Percentiles rank a stretch among this genome's conserved stretches.
phyloP scores from a whole-genome alignment of 1,139 yeast genomes.

The Geotrichum histeridarum region DNA sequence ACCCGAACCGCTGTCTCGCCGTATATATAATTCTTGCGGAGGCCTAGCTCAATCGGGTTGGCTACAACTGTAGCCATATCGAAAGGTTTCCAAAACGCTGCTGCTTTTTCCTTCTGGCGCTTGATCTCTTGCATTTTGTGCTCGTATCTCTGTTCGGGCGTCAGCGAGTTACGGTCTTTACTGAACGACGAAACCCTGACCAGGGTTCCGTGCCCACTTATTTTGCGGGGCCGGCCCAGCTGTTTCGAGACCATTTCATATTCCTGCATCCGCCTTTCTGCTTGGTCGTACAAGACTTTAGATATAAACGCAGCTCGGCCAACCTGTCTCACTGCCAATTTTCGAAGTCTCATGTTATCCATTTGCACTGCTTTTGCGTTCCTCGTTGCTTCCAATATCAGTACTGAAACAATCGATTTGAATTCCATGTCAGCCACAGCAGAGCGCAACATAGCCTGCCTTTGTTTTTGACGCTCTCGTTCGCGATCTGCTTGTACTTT shows the following conservation, averaged over 20 bases:
- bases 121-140: slow-evolving; percentile 6
- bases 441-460: neutral
- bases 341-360: slow-evolving; percentile 18
- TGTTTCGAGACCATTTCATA: slow-evolving; percentile 24
- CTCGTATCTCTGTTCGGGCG: slow-evolving; percentile 5
- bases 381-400: slow-evolving; percentile 24
- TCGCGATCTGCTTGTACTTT: slow-evolving; percentile 7
- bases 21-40: slow-evolving; percentile 6
- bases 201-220: slow-evolving; percentile 34
- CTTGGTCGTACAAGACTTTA: slow-evolving; percentile 24
- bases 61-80: slow-evolving; percentile 21
- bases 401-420: slow-evolving; percentile 7
- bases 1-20: slow-evolving; percentile 4
- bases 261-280: slow-evolving; percentile 25
- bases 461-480: slow-evolving; percentile 11
- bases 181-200: neutral
- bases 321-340: slow-evolving; percentile 16
- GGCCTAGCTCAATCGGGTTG: slow-evolving; percentile 15
- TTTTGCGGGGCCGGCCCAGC: slow-evolving; percentile 26
- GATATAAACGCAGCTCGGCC: slow-evolving; percentile 24
- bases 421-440: slow-evolving; percentile 2
- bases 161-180: neutral
- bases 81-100: slow-evolving; percentile 29
- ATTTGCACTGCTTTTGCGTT: slow-evolving; percentile 24
- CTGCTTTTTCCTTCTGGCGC: slow-evolving; percentile 5